Evolutionary conservation across 1,139 yeast genomes (phyloP).

Genomic region (Schwanniomyces etchellsii): DNA sequence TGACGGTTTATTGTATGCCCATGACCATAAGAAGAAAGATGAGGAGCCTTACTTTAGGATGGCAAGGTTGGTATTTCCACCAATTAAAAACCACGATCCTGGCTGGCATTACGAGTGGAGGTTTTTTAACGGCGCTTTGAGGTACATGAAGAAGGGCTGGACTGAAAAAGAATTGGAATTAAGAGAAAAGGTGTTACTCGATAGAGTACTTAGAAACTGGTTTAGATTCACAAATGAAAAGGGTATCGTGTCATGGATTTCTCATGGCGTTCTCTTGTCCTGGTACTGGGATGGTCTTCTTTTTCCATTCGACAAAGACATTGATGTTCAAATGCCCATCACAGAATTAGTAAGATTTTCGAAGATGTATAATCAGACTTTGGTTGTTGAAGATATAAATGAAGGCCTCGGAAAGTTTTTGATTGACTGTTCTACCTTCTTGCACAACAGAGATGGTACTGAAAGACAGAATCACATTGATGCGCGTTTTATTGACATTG

Average conservation of each 20-base stretch:
- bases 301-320: constrained; percentile 52
- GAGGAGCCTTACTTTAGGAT: constrained; percentile 30
- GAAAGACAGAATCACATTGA: constrained; percentile 18
- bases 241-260: constrained; percentile 25
- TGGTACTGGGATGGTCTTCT: constrained; percentile 46
- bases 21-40: constrained; percentile 10
- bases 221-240: constrained; percentile 22
- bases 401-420: constrained; percentile 22
- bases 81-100: constrained; percentile 22
- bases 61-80: constrained; percentile 22
- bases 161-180: constrained; percentile 17
- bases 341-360: constrained; percentile 33
- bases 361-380: constrained; percentile 31
- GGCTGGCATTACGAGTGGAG: constrained; percentile 44
- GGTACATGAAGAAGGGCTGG: constrained; percentile 23
- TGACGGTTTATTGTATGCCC: constrained; percentile 16
- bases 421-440: constrained; percentile 20
- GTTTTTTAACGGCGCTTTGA: constrained; percentile 34
- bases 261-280: constrained; percentile 23
- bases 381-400: constrained; percentile 32
- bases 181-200: constrained; percentile 21
- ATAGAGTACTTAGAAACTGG: constrained; percentile 19
- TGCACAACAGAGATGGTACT: constrained; percentile 18
- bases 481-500: constrained; percentile 23
- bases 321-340: constrained; percentile 41